These are phyloP conservation scores for Heimioporus sp. DNA, from an alignment of 768 basidiomycete species.

Conservation along the genomic window DNA sequence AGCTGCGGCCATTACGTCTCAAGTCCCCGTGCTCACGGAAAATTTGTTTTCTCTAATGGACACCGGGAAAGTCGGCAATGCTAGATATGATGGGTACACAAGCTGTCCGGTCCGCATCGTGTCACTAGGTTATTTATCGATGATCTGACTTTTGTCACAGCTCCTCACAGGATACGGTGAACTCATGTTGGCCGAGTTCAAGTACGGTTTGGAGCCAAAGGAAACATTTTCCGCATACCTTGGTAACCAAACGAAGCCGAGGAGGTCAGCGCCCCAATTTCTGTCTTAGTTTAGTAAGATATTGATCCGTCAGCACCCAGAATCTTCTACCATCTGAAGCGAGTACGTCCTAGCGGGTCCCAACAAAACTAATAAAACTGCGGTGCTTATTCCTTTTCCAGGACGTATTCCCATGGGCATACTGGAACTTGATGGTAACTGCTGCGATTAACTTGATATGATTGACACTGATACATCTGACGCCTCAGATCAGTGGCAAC, in stretches of 20 bases:
- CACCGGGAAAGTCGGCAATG: constrained; percentile 65
- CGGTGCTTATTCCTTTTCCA: constrained; percentile 1
- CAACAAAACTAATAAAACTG: no score
- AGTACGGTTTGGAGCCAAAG: constrained; percentile 84
- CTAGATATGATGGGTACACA: constrained; percentile 85
- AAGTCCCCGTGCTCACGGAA: constrained; percentile 88
- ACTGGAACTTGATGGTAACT: constrained; percentile 70
- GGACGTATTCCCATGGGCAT: constrained; percentile 47
- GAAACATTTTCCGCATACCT: constrained; percentile 75
- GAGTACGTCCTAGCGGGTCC: constrained; percentile 21
- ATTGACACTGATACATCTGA: constrained; percentile 3
- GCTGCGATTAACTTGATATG: neutral
- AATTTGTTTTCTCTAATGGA: constrained; percentile 79
- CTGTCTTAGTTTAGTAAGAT: neutral
- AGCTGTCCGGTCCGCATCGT: constrained; percentile 70
- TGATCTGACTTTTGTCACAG: constrained; percentile 34
- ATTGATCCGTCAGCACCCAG: constrained; percentile 32
- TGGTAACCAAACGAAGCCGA: constrained; percentile 73
- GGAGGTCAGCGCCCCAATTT: constrained; percentile 47
- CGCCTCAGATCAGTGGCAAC: constrained; percentile 9
- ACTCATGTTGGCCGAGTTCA: constrained; percentile 90
- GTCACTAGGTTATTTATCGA: neutral
- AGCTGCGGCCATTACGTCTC: constrained; percentile 87
- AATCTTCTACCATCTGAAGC: constrained; percentile 86
- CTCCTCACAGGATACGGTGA: constrained; percentile 80